phyloP scores from a whole-genome alignment of 1,284 basidiomycete species.

The Heimioporus retisporus region DNA sequence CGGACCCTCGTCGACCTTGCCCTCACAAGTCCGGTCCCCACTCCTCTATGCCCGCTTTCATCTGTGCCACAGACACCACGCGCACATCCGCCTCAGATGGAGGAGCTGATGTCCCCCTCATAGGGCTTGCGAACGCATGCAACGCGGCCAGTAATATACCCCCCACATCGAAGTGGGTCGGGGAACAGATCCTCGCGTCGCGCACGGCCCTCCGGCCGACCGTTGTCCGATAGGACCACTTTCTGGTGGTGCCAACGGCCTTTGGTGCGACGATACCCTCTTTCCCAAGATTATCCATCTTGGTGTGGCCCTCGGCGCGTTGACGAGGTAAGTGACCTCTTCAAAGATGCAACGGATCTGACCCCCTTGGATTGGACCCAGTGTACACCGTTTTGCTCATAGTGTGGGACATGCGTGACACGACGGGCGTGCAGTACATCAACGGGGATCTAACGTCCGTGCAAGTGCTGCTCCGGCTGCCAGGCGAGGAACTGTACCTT shows the following conservation, averaged over 20 bases:
- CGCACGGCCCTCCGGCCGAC: conserved; percentile 7
- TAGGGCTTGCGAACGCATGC: too few species aligned
- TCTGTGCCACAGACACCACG: too few species aligned
- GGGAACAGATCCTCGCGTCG: too few species aligned
- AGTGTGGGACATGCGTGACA: not conserved
- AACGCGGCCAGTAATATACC: too few species aligned
- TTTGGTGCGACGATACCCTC: too few species aligned
- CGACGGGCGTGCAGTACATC: not conserved
- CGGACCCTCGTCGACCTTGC: conserved; percentile 54
- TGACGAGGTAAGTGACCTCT: conserved; percentile 26
- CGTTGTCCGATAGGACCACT: too few species aligned
- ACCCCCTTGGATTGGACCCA: conserved; percentile 24
- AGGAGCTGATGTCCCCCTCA: too few species aligned
- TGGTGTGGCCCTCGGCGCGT: conserved; percentile 19
- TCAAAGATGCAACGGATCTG: not conserved
- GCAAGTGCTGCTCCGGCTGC: not conserved
- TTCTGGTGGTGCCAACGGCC: too few species aligned
- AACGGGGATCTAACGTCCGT: not conserved
- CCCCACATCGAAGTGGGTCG: too few species aligned
- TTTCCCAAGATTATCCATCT: conserved; percentile 10
- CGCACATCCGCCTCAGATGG: not conserved
- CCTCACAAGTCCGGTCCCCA: conserved; percentile 30
- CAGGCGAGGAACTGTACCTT: not conserved
- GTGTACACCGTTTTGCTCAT: conserved; percentile 9
- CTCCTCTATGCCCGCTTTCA: too few species aligned